Evolutionary conservation across 805 yeast genomes (phyloP).

Genomic region (Nakazawaea siamensis): DNA sequence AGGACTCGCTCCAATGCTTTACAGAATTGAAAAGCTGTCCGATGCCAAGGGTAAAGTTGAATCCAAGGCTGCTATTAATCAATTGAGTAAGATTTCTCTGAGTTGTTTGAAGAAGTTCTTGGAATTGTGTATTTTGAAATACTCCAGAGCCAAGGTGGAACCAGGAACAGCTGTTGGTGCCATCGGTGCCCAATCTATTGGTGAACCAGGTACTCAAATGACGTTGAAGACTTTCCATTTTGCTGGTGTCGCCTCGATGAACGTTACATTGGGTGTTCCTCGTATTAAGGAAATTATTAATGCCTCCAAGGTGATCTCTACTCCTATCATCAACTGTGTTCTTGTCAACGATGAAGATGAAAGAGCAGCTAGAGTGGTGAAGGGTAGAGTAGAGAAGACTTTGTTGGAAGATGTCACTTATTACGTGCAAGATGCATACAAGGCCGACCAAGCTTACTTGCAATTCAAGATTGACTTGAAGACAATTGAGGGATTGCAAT

Average conservation of each 20-base stretch:
- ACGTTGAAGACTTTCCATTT: constrained; percentile 73
- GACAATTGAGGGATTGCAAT: constrained; percentile 82
- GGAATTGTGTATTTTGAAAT: constrained; percentile 70
- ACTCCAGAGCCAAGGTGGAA: constrained; percentile 85
- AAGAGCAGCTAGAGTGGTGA: constrained; percentile 96
- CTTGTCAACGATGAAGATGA: constrained; percentile 91
- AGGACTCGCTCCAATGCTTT: constrained; percentile 30
- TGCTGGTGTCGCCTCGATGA: constrained; percentile 99
- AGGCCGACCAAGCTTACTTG: constrained; percentile 66
- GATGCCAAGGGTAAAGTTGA: constrained; percentile 17
- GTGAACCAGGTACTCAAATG: constrained; percentile 99
- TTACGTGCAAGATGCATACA: constrained; percentile 91
- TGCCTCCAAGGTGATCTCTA: constrained; percentile 90
- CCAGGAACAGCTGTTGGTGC: constrained; percentile 99
- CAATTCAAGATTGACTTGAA: constrained; percentile 74
- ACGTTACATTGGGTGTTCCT: constrained; percentile 97
- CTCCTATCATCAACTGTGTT: constrained; percentile 93
- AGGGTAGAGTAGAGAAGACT: constrained; percentile 95
- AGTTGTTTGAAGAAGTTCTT: constrained; percentile 57
- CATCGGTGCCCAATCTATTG: constrained; percentile 97
- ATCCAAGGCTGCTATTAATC: constrained; percentile 31
- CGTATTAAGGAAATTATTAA: constrained; percentile 98
- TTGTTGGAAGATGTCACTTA: constrained; percentile 76
- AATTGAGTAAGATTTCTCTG: constrained; percentile 59
- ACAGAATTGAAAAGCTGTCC: constrained; percentile 13